Percentiles rank a stretch among this genome's conserved stretches.
These are phyloP conservation scores for Oryza rufipogon DNA, from an alignment of 176 grass and related monocot genomes.

Conservation along the genomic window DNA sequence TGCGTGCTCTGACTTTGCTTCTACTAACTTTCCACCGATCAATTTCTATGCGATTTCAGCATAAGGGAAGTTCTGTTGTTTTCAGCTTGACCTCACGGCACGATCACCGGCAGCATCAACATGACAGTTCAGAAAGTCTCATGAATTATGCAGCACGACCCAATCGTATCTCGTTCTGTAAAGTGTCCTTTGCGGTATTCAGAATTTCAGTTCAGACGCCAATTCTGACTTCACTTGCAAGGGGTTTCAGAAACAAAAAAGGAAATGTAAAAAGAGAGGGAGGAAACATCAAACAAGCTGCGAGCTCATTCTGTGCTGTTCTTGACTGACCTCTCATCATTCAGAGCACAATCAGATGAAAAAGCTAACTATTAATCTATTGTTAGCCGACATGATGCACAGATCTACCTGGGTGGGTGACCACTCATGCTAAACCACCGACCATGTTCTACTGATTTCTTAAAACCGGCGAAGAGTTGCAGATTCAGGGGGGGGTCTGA, in stretches of 20 bases:
- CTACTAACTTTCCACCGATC: neutral
- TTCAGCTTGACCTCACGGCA: conserved; percentile 2
- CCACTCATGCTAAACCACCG: neutral
- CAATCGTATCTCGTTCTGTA: neutral
- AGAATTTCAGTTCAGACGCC: neutral
- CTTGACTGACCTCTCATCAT: conserved; percentile 7
- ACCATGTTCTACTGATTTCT: neutral
- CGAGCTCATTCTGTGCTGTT: conserved; percentile 12
- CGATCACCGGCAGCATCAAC: neutral
- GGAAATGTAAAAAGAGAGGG: neutral
- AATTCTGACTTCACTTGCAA: conserved; percentile 14
- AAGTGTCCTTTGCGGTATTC: neutral
- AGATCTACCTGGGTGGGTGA: conserved; percentile 1
- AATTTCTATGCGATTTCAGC: neutral
- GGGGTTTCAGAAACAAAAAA: neutral
- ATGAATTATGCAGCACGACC: neutral
- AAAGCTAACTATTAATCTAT: conserved; percentile 1
- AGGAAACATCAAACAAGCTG: neutral
- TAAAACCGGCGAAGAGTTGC: neutral
- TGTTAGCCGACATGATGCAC: conserved; percentile 1
- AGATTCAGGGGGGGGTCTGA: neutral
- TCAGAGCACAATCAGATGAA: neutral
- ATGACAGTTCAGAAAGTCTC: neutral
- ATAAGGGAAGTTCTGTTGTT: neutral
- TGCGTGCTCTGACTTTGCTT: conserved; percentile 32